phyloP scores from a whole-genome alignment of 2,329 filamentous ascomycete genomes.

The Colletotrichum destructivum region DNA sequence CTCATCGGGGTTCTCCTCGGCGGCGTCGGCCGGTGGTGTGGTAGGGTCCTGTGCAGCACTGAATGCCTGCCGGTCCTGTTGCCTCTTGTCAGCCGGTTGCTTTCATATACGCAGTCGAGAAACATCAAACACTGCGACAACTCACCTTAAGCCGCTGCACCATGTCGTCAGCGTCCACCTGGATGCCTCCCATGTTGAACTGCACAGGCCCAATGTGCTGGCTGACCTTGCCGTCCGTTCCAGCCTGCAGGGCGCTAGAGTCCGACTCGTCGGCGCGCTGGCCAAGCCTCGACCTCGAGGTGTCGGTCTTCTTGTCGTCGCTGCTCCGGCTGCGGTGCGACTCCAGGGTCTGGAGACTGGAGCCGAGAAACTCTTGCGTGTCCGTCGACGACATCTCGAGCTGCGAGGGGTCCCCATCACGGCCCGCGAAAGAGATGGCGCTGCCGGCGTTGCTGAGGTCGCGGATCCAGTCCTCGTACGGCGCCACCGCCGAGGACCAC shows the following conservation, averaged over 20 bases:
- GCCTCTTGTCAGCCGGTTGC: conserved; percentile 44
- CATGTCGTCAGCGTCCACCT: conserved; percentile 96
- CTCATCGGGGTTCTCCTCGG: conserved; percentile 55
- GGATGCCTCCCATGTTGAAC: conserved; percentile 98
- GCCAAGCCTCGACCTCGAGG: conserved; percentile 44
- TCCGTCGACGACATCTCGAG: conserved; percentile 79
- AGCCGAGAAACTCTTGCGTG: conserved; percentile 82
- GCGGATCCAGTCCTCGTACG: conserved; percentile 85
- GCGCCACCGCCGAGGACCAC: conserved; percentile 74
- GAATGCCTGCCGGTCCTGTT: conserved; percentile 71
- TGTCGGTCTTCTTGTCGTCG: conserved; percentile 55
- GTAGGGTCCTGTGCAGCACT: conserved; percentile 61
- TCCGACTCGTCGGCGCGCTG: conserved; percentile 45
- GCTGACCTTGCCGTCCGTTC: conserved; percentile 65
- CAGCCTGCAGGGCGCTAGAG: conserved; percentile 47
- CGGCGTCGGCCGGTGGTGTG: conserved; percentile 52
- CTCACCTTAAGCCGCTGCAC: conserved; percentile 84
- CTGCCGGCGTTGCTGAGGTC: conserved; percentile 75
- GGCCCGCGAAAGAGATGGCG: conserved; percentile 68
- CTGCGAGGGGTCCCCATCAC: conserved; percentile 59
- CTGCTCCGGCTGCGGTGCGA: conserved; percentile 67
- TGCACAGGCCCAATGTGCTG: conserved; percentile 95
- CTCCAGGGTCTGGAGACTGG: conserved; percentile 84
- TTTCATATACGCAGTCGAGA: neutral
- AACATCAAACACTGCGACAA: conserved; percentile 39